Evolutionary conservation across 2,329 filamentous ascomycete genomes (phyloP).

Genomic region (Fusarium haematococcum): DNA sequence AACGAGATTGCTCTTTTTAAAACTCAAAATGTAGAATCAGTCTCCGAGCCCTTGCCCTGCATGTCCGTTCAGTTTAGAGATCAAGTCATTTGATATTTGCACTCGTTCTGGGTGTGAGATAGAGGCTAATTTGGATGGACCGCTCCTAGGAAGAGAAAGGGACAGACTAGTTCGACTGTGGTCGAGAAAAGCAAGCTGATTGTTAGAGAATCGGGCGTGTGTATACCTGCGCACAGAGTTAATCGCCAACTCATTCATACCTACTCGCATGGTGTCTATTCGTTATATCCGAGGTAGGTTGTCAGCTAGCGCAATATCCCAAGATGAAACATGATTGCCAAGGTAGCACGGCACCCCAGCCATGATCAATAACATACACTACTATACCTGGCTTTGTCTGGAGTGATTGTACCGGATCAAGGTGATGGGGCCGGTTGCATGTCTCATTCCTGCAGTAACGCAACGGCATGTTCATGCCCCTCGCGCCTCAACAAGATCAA

Average conservation of each 20-base stretch:
- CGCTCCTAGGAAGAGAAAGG: background rate
- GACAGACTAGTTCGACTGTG: background rate
- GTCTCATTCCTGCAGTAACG: background rate
- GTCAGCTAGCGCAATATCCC: background rate
- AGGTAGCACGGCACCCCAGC: background rate
- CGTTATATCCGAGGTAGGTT: background rate
- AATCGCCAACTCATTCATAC: background rate
- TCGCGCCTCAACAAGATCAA: background rate
- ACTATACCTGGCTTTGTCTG: constrained; percentile 20
- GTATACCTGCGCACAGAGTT: background rate
- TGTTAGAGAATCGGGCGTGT: background rate
- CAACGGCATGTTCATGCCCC: background rate
- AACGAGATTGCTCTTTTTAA: background rate
- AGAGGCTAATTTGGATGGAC: background rate
- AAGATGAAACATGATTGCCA: background rate
- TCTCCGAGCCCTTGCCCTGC: background rate
- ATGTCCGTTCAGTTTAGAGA: background rate
- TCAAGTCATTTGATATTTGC: background rate
- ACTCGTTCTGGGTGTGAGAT: background rate
- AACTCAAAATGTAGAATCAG: background rate
- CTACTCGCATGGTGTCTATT: background rate
- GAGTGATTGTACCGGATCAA: background rate
- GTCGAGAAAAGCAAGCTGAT: background rate
- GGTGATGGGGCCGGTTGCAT: background rate
- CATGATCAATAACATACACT: background rate